Conservation (phyloP, 2,329 filamentous ascomycete species). For the Aaosphaeria pasadenensis region DNA sequence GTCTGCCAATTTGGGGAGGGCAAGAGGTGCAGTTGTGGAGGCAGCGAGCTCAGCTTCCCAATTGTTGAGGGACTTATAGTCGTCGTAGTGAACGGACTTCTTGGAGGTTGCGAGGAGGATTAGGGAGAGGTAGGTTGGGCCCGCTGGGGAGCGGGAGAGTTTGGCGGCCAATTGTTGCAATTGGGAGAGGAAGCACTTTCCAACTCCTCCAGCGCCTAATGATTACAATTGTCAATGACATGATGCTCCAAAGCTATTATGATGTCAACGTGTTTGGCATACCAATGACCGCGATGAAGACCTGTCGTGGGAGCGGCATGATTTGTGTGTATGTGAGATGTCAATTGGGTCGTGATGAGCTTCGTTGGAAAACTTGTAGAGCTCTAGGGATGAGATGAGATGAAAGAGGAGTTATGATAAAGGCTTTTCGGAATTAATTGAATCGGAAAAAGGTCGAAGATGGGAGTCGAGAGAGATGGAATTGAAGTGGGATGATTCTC, state of each 20-base stretch:
- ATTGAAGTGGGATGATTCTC: too few species aligned
- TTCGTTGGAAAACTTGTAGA: neutral
- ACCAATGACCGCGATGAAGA: constrained; percentile 50
- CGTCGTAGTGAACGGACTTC: constrained; percentile 72
- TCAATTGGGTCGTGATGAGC: neutral
- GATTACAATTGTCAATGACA: neutral
- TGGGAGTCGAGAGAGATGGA: too few species aligned
- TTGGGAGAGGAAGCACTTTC: constrained; percentile 85
- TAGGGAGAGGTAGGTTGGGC: constrained; percentile 69
- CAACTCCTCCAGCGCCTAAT: constrained; percentile 85
- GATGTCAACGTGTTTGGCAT: constrained; percentile 1
- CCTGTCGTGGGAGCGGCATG: constrained; percentile 43
- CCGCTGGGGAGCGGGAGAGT: constrained; percentile 48
- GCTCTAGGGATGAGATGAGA: neutral
- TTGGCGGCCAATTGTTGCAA: constrained; percentile 66
- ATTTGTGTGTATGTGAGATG: constrained; percentile 5
- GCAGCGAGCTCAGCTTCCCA: constrained; percentile 61
- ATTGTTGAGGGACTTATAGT: constrained; percentile 66
- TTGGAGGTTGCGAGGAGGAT: constrained; percentile 84
- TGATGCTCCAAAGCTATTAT: neutral
- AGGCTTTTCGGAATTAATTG: too few species aligned
- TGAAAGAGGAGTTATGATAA: too few species aligned
- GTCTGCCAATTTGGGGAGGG: constrained; percentile 67
- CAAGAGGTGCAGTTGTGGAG: constrained; percentile 63
- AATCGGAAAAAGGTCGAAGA: too few species aligned